Evolutionary conservation across 2,329 filamentous ascomycete genomes (phyloP).

Genomic region (Aspergillus fumigatus): DNA sequence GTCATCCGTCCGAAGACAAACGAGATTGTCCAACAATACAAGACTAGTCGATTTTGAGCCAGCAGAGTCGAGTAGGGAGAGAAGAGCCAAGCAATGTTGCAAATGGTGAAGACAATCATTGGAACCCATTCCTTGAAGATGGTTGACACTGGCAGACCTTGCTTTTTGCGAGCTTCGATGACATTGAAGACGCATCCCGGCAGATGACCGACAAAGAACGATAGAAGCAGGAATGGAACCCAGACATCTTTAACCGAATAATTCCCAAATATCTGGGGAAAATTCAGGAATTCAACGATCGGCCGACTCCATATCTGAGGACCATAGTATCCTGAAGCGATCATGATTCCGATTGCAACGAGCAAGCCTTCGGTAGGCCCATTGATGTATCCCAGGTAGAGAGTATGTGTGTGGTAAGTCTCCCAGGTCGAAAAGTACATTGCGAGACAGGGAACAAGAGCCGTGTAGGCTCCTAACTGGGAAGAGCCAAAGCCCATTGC

Average conservation of each 20-base stretch:
- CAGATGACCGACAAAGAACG: slow-evolving; percentile 68
- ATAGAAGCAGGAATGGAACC: slow-evolving; percentile 65
- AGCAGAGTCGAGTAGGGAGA: slow-evolving; percentile 82
- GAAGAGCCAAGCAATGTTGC: slow-evolving; percentile 78
- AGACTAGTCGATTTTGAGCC: slow-evolving; percentile 76
- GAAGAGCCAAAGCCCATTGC: slow-evolving; percentile 88
- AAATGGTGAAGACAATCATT: slow-evolving; percentile 73
- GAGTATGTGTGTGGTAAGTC: slow-evolving; percentile 95
- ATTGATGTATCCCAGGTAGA: slow-evolving; percentile 95
- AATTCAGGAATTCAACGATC: slow-evolving; percentile 65
- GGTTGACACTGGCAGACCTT: slow-evolving; percentile 69
- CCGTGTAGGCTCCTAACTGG: slow-evolving; percentile 82
- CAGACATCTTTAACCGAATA: slow-evolving; percentile 82
- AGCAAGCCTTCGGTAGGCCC: slow-evolving; percentile 94
- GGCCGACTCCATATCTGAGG: slow-evolving; percentile 80
- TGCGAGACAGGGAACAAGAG: slow-evolving; percentile 81
- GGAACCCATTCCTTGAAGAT: slow-evolving; percentile 93
- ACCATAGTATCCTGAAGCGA: slow-evolving; percentile 79
- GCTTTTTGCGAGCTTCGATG: slow-evolving; percentile 64
- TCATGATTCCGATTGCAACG: slow-evolving; percentile 81
- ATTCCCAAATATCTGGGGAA: slow-evolving; percentile 60
- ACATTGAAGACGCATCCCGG: slow-evolving; percentile 91
- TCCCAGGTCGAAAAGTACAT: slow-evolving; percentile 99
- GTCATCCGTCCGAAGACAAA: slow-evolving; percentile 98
- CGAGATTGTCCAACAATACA: slow-evolving; percentile 92